These are phyloP conservation scores for Podaxis sp. DNA, from an alignment of 768 basidiomycete species.

Conservation along the genomic window DNA sequence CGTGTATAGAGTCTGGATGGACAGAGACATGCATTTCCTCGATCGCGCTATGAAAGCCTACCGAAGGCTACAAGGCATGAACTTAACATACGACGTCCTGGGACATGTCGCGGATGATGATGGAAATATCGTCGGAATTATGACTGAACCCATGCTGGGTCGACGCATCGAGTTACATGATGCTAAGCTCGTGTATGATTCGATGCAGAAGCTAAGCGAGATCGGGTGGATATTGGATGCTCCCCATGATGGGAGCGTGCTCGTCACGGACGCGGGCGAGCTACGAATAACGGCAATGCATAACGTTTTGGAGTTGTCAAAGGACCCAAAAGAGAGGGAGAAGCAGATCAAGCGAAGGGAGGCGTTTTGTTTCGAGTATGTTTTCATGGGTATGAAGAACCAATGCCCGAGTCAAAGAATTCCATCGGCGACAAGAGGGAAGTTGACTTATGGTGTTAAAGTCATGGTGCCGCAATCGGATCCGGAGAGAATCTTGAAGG, in stretches of 20 bases:
- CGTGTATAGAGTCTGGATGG: neutral
- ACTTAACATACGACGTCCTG: conserved; percentile 7
- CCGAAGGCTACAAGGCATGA: conserved; percentile 5
- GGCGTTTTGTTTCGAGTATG: neutral
- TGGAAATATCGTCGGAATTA: conserved; percentile 2
- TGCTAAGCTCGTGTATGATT: neutral
- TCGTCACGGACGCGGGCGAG: neutral
- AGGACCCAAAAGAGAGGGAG: neutral
- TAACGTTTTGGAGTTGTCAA: conserved; percentile 4
- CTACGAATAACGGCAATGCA: conserved; percentile 3
- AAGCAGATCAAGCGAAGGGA: neutral
- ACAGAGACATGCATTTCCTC: neutral
- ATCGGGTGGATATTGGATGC: conserved; percentile 5
- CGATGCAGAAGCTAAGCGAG: neutral
- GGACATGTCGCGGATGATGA: conserved; percentile 9
- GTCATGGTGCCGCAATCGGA: neutral
- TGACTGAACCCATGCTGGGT: conserved; percentile 8
- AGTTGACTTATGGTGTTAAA: neutral
- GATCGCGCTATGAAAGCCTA: conserved; percentile 14
- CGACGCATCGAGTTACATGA: neutral
- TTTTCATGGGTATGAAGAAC: neutral
- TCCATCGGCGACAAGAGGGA: neutral
- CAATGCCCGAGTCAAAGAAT: neutral
- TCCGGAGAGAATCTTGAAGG: conserved; percentile 1
- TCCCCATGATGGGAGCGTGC: neutral